phyloP scores from a whole-genome alignment of 108 stramenopile species.

The Cylindrotheca fusiformis region DNA sequence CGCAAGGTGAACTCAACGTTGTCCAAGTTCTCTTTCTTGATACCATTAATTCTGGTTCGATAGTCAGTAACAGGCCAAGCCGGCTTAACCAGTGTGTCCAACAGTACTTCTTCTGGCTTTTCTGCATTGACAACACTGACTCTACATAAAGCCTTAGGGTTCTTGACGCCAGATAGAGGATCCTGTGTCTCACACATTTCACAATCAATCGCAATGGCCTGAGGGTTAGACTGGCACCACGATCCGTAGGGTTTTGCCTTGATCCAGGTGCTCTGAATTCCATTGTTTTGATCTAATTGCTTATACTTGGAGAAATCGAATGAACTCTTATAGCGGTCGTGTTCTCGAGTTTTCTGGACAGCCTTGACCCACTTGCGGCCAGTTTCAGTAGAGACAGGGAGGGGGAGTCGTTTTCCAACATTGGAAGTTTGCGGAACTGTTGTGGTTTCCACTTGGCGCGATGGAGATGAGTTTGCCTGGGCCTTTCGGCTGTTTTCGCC shows the following conservation, averaged over 20 bases:
- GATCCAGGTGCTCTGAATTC: conserved; percentile 55
- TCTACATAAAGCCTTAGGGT: conserved; percentile 88
- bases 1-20: conserved; percentile 85
- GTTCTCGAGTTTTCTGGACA: conserved; percentile 49
- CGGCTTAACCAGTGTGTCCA: conserved; percentile 95
- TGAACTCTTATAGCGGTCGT: conserved; percentile 45
- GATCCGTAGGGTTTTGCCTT: conserved; percentile 69
- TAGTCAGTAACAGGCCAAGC: conserved; percentile 88
- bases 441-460: neutral
- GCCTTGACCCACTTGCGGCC: conserved; percentile 67
- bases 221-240: conserved; percentile 78
- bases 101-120: conserved; percentile 75
- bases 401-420: conserved; percentile 7
- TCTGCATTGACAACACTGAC: conserved; percentile 88
- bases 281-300: conserved; percentile 32
- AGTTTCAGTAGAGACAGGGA: conserved; percentile 59
- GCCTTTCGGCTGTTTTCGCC: conserved; percentile 6
- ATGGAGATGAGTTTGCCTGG: neutral
- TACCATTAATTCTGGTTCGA: conserved; percentile 91
- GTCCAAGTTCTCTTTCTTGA: conserved; percentile 74
- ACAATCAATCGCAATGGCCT: conserved; percentile 95
- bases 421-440: neutral
- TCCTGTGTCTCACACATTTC: conserved; percentile 97
- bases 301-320: conserved; percentile 58
- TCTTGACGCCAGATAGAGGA: conserved; percentile 70